Evolutionary conservation across 495 filamentous ascomycete genomes (phyloP).

Genomic region (Cercophora newfieldiana): DNA sequence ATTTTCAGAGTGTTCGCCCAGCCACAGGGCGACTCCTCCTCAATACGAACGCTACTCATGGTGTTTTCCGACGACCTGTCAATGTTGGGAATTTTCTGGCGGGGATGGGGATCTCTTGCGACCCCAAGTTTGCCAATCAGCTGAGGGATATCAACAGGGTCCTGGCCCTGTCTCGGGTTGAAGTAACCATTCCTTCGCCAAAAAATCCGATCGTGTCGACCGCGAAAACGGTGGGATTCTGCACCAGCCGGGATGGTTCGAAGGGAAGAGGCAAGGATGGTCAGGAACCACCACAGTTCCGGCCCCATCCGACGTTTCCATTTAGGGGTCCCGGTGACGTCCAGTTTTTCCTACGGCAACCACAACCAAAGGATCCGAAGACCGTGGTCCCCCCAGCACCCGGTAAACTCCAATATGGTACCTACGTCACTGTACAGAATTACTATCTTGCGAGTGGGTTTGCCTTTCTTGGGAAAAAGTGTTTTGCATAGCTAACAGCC

Average conservation of each 20-base stretch:
- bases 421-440: too few species aligned
- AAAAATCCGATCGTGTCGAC: neutral
- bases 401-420: too few species aligned
- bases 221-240: neutral
- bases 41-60: conserved; percentile 58
- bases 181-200: neutral
- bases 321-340: too few species aligned
- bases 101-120: conserved; percentile 10
- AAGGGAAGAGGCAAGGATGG: neutral
- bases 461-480: too few species aligned
- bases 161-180: neutral
- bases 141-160: neutral
- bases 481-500: neutral
- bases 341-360: too few species aligned
- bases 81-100: conserved; percentile 28
- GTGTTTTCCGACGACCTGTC: conserved; percentile 43
- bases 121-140: conserved; percentile 28
- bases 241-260: neutral
- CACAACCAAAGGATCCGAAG: too few species aligned
- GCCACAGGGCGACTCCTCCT: conserved; percentile 64
- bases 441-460: too few species aligned
- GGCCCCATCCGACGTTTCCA: too few species aligned
- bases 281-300: too few species aligned
- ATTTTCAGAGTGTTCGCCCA: conserved; percentile 65
- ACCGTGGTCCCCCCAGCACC: too few species aligned